phyloP scores from a whole-genome alignment of 371 early-diverging fungal genomes.

The Mucor racemosus region DNA sequence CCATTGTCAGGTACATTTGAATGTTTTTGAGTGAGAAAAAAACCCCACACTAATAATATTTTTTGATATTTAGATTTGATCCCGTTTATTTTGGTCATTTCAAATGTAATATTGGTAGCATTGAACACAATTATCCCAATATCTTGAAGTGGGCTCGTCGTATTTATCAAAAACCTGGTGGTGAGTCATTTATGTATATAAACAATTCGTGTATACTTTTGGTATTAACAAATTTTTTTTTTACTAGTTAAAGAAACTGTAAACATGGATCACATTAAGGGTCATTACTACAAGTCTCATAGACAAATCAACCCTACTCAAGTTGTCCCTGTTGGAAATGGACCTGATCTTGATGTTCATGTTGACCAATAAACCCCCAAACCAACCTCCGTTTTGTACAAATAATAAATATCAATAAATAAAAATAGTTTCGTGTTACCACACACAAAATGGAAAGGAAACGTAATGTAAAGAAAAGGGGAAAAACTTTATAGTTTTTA shows the following conservation, averaged over 20 bases:
- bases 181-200: constrained; percentile 24
- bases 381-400: not conserved
- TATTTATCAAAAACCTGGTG: constrained; percentile 83
- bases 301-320: constrained; percentile 89
- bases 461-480: not conserved
- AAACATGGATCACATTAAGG: constrained; percentile 94
- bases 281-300: constrained; percentile 91
- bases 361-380: constrained; percentile 26
- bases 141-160: constrained; percentile 84
- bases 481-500: not conserved
- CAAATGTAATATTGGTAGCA: constrained; percentile 86
- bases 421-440: not conserved
- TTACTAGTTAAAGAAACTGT: constrained; percentile 71
- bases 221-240: not conserved
- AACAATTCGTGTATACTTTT: too few species aligned
- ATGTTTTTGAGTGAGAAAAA: not conserved
- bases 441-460: not conserved
- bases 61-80: constrained; percentile 61
- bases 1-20: constrained; percentile 71
- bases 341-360: constrained; percentile 68
- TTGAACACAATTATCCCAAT: constrained; percentile 85
- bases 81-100: constrained; percentile 92
- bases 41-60: not conserved
- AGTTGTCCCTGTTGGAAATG: constrained; percentile 86
- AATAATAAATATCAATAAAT: not conserved